Evolutionary conservation across 805 yeast genomes (phyloP), one percentile per base, ranked within the genome.

Genomic region (Zygoascus ofunaensis): DNA sequence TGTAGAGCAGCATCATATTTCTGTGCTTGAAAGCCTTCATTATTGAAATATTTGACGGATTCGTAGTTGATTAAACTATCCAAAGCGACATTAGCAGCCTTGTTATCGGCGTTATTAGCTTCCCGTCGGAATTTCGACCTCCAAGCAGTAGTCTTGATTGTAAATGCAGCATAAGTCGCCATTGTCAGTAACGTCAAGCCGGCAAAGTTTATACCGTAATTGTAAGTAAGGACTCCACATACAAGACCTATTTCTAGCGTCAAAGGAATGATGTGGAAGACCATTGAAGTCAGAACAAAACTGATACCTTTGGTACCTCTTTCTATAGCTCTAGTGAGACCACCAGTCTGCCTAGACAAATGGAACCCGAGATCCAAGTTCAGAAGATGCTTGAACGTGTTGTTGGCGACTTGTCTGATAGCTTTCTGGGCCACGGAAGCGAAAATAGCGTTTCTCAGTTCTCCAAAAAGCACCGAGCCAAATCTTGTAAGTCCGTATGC

Each of bases 251-350:
- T 92, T 61, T 92, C 98, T 59, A 92, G 83, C 2, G 94, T 73
- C 34, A 90, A 83, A 5, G 98, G 98, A 28, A 90, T 69, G 32
- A 92, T 89, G 61, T 92, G 97, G 69, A 92, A 90, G n/a, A 92
- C 95, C 95, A 90, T 85, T 2, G 97, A 95, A 32, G 85, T 79
- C 39, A 92, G 68, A 4, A 92, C 97, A 55, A 84, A 89, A 10
- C 94, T 81, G 43, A 92, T 90, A 68, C 98, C 98, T 56, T 92
- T 90, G 1, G 97, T 90, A 62, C 98, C 98, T 51, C 98, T 72
- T 57, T 92, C 98, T 56, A 92, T 92, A 1, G 97, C 97, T 49
- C 98, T 71, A 0, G 97, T 90, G 28, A 92, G 65, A 0, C 96
- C 97, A 52, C 98, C 98, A 0, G 98, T 92, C 62, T 92, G 97